Percentiles rank a stretch among this genome's conserved stretches.
These are phyloP conservation scores for Seiridium cupressi DNA, from an alignment of 2,329 filamentous ascomycete species.

Conservation along the genomic window DNA sequence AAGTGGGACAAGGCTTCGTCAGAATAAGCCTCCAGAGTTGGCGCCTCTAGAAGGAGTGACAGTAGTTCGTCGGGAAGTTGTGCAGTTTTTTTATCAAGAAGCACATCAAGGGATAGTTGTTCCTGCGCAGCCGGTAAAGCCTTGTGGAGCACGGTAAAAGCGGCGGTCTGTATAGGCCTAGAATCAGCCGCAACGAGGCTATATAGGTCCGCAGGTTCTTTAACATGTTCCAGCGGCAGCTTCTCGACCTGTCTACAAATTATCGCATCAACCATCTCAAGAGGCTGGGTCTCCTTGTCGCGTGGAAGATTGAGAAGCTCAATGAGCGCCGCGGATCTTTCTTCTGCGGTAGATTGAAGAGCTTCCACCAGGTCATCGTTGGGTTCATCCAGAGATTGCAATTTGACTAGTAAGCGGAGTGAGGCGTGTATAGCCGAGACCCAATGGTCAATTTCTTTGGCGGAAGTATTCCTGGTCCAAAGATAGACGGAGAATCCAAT, in stretches of 20 bases:
- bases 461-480: slow-evolving; percentile 48
- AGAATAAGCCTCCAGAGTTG: slow-evolving; percentile 65
- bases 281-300: slow-evolving; percentile 55
- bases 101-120: slow-evolving; percentile 73
- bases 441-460: slow-evolving; percentile 40
- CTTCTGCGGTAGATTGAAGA: slow-evolving; percentile 58
- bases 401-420: slow-evolving; percentile 63
- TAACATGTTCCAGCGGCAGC: slow-evolving; percentile 60
- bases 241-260: slow-evolving; percentile 68
- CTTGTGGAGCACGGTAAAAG: slow-evolving; percentile 76
- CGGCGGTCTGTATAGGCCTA: slow-evolving; percentile 72
- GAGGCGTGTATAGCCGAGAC: slow-evolving; percentile 69
- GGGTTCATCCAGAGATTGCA: slow-evolving; percentile 66
- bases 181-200: slow-evolving; percentile 74
- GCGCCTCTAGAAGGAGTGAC: slow-evolving; percentile 77
- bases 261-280: slow-evolving; percentile 72
- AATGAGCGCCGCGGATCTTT: slow-evolving; percentile 58
- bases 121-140: slow-evolving; percentile 79
- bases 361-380: slow-evolving; percentile 86
- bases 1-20: slow-evolving; percentile 67
- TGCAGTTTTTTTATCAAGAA: slow-evolving; percentile 69
- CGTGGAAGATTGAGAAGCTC: slow-evolving; percentile 58
- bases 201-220: slow-evolving; percentile 69
- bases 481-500: slow-evolving; percentile 57
- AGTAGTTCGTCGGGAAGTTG: slow-evolving; percentile 80